Evolutionary conservation across 176 grass and related monocot species (phyloP).

Genomic region (Coix lacrymajobi): DNA sequence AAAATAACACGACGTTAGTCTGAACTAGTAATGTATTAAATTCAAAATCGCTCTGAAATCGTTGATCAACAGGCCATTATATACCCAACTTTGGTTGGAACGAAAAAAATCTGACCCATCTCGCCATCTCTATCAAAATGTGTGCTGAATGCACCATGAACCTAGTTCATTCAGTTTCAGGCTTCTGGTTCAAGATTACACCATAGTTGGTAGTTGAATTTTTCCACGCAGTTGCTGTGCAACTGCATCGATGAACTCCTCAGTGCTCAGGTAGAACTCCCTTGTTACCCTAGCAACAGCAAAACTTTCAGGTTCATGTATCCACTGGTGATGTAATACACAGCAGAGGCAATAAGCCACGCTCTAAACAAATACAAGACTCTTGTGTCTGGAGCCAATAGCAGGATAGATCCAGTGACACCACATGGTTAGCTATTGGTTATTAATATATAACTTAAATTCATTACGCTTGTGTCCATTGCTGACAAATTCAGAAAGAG

Average conservation of each 20-base stretch:
- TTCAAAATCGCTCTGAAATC: background rate
- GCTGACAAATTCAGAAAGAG: constrained; percentile 9
- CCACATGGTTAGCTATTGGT: background rate
- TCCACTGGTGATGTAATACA: background rate
- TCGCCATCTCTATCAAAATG: constrained; percentile 25
- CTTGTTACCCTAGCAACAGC: constrained; percentile 58
- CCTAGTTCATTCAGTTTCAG: constrained; percentile 4
- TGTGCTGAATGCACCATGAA: background rate
- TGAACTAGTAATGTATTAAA: background rate
- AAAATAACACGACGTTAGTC: background rate
- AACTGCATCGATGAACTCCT: constrained; percentile 87
- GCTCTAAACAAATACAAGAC: background rate
- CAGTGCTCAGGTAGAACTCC: constrained; percentile 73
- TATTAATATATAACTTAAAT: background rate
- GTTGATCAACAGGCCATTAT: background rate
- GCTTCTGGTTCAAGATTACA: constrained; percentile 14
- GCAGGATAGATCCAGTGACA: background rate
- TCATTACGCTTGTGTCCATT: background rate
- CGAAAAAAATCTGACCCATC: background rate
- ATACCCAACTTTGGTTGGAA: background rate
- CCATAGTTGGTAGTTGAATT: constrained; percentile 31
- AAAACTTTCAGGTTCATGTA: constrained; percentile 2
- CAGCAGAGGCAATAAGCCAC: background rate
- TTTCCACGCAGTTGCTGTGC: constrained; percentile 54
- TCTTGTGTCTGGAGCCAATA: background rate